phyloP scores from a whole-genome alignment of 352 stramenopile genomes.

The Pythium rhizo-oryzae region DNA sequence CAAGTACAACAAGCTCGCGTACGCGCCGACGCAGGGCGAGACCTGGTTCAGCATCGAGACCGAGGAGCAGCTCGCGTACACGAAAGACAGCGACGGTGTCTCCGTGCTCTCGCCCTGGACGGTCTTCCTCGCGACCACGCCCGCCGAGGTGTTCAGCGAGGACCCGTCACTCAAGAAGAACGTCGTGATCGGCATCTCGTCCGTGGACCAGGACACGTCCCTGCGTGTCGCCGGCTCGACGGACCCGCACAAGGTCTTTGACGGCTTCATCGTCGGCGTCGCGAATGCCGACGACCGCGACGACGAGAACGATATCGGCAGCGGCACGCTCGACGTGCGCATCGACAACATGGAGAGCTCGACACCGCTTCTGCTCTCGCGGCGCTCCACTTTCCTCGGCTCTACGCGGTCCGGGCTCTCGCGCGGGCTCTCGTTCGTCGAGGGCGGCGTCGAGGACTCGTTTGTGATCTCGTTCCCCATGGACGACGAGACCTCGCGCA shows the following conservation, averaged over 20 bases:
- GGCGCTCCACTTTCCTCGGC: slow-evolving; percentile 46
- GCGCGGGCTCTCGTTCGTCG: slow-evolving; percentile 30
- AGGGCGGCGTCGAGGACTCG: slow-evolving; percentile 28
- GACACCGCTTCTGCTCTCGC: slow-evolving; percentile 46
- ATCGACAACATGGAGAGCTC: slow-evolving; percentile 21
- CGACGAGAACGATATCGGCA: slow-evolving; percentile 20
- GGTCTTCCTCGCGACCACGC: slow-evolving; percentile 72
- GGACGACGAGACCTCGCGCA: slow-evolving; percentile 63
- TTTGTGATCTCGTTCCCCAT: slow-evolving; percentile 82
- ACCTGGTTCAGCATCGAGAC: slow-evolving; percentile 88
- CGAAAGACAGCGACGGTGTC: slow-evolving; percentile 69
- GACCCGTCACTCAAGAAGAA: slow-evolving; percentile 67
- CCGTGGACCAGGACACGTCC: slow-evolving; percentile 58
- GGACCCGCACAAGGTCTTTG: slow-evolving; percentile 51
- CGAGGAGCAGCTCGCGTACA: slow-evolving; percentile 78
- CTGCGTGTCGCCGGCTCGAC: slow-evolving; percentile 69
- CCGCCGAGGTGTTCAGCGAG: slow-evolving; percentile 32
- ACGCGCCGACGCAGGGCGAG: slow-evolving; percentile 63
- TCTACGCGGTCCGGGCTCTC: slow-evolving; percentile 55
- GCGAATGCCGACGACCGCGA: slow-evolving; percentile 51
- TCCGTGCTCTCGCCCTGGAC: slow-evolving; percentile 74
- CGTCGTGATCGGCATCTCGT: slow-evolving; percentile 74
- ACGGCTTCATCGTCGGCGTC: slow-evolving; percentile 76
- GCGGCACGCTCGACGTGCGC: slow-evolving; percentile 29
- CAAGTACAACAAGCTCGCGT: slow-evolving; percentile 64